Base-by-base conservation (phyloP, 768 basidiomycete genomes). In the Amanita pseudoporphyria region DNA sequence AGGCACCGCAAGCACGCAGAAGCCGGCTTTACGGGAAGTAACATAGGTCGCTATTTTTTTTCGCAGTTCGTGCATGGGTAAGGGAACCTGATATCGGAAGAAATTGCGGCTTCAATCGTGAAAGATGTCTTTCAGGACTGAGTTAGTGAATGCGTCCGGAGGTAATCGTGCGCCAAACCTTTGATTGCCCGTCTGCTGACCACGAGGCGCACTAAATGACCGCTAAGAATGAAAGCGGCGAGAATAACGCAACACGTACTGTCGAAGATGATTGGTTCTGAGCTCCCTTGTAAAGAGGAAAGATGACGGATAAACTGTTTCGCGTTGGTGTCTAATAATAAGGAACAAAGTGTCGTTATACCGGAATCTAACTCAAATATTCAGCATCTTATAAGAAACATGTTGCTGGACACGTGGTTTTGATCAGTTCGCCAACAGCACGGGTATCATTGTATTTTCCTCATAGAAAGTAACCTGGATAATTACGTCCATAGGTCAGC, bases 401-500 rank as follows among this genome's bases (percentile, higher is more conserved):
- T 43, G 49, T 50, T 35, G 41, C 31, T 10, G 10, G 19, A 42
- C 39, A 42, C 31, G 48, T 19, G 48, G 26, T 35, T 5, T 40
- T 19, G 33, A 18, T 49, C 40, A 49, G 13, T 22, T 32, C 16
- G 6, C 26, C 32, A 24, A 44, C 35, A 43, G 42, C 9, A 49
- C 22, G 22, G 28, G 16, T 35, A 30, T 13, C 16, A 16, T 41
- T 7, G 26, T 7, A 52, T 52, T 44, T 13, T 45, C 5, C 33
- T 51, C n/a, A 38, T 26, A 45, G 42, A 16, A 39, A 31, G 49
- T 35, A 51, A 37, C 32, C 43, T 45, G n/a, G 37, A 43, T 6
- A 18, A 45, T 51, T 51, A 51, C 50, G 50, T 51, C 43, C 31
- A n/a, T 16, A 37, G 12, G 21, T 28, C 28, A 52, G 42, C 10